phyloP scores from a whole-genome alignment of 2,329 filamentous ascomycete genomes.

The Stenocarpella maydis region DNA sequence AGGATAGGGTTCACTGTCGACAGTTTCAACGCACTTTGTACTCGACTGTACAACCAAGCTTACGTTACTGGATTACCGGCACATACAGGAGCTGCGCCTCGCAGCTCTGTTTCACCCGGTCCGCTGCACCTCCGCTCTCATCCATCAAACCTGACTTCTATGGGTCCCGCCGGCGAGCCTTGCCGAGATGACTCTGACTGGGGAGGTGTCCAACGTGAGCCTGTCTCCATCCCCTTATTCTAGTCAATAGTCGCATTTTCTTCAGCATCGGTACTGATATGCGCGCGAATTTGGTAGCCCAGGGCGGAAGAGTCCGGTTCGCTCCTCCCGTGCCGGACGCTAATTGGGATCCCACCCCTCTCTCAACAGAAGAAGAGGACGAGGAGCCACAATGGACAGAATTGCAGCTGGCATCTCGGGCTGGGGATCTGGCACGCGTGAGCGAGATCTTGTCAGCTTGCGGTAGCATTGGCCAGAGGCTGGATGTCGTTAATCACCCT shows the following conservation, averaged over 20 bases:
- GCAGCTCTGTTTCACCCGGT: too few species aligned
- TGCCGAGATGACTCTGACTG: background rate
- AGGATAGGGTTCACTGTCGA: too few species aligned
- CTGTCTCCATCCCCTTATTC: background rate
- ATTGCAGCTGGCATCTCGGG: conserved; percentile 46
- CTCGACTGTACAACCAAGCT: too few species aligned
- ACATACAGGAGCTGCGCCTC: background rate
- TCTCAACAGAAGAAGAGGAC: conserved; percentile 13
- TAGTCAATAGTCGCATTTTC: background rate
- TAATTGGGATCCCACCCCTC: conserved; percentile 26
- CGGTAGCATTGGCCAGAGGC: conserved; percentile 38
- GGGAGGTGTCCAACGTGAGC: background rate
- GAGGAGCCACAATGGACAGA: conserved; percentile 43
- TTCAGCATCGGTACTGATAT: background rate
- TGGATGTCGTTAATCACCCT: conserved; percentile 41
- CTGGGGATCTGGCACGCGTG: conserved; percentile 43
- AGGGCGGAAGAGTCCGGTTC: background rate
- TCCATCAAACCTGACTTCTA: background rate
- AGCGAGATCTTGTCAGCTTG: conserved; percentile 37
- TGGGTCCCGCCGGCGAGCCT: background rate
- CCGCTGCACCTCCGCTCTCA: background rate
- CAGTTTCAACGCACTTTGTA: too few species aligned
- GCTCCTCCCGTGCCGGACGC: conserved; percentile 18
- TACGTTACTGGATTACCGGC: too few species aligned
- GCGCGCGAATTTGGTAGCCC: background rate